Evolutionary conservation across 148 eudicot genomes (phyloP).

Genomic region (Pouteria glomerata): DNA sequence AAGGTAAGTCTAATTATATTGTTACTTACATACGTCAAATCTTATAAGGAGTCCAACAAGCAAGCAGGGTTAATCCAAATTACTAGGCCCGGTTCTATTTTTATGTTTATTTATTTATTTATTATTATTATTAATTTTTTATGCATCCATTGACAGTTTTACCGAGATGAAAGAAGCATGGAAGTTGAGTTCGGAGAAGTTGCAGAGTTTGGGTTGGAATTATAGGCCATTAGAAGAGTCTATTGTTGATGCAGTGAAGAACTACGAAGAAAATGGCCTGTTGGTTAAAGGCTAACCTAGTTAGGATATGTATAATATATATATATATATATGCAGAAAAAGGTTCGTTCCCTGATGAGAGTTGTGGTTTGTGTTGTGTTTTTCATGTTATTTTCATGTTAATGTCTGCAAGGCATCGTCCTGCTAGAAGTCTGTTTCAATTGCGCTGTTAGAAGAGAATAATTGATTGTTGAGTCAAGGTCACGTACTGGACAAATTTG

Average conservation of each 20-base stretch:
- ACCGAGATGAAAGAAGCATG: conserved; percentile 7
- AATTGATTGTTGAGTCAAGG: too few relatives aligned
- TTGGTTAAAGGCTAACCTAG: too few relatives aligned
- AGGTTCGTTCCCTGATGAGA: too few relatives aligned
- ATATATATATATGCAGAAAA: too few relatives aligned
- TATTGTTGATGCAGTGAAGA: conserved; percentile 33
- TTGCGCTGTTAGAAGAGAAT: too few relatives aligned
- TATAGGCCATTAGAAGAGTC: conserved; percentile 35
- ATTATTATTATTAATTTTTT: neutral
- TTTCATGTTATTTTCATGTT: too few relatives aligned
- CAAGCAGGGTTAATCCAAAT: neutral
- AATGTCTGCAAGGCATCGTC: too few relatives aligned
- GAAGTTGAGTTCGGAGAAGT: conserved; percentile 26
- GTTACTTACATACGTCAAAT: neutral
- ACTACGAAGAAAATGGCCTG: conserved; percentile 22
- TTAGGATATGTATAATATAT: too few relatives aligned
- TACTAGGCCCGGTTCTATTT: neutral
- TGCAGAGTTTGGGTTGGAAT: conserved; percentile 38
- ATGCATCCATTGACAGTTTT: conserved; percentile 20
- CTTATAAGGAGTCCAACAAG: neutral
- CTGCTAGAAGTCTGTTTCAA: too few relatives aligned
- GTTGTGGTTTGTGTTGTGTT: too few relatives aligned
- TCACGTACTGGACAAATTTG: too few relatives aligned
- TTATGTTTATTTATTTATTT: neutral
- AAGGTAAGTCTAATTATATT: conserved; percentile 14